Evolutionary conservation across 176 grass and related monocot genomes (phyloP).

Genomic region (Triticum aestivum): DNA sequence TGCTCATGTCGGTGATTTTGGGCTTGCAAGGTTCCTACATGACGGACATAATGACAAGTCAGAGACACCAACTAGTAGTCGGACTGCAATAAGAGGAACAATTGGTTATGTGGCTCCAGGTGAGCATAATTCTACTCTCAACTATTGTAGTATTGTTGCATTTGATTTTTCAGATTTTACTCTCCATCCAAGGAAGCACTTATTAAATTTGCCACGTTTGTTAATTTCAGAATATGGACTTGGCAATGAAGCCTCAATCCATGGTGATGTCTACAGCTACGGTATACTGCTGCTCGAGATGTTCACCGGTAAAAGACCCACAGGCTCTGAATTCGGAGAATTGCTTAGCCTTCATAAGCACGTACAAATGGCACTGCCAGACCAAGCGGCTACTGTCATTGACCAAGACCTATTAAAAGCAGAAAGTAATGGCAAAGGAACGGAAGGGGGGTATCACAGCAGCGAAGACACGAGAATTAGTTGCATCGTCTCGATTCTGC

Average conservation of each 20-base stretch:
- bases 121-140: background rate
- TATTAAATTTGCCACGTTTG: background rate
- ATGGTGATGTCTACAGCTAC: conserved; percentile 35
- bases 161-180: background rate
- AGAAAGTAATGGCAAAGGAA: background rate
- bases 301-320: conserved; percentile 32
- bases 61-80: background rate
- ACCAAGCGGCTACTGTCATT: background rate
- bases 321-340: conserved; percentile 11
- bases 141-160: background rate
- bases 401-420: conserved; percentile 5
- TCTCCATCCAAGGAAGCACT: background rate
- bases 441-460: background rate
- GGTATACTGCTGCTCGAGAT: conserved; percentile 32
- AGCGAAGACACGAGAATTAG: background rate
- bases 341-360: conserved; percentile 4
- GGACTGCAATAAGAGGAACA: conserved; percentile 4
- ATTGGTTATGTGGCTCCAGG: conserved; percentile 18
- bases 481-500: background rate
- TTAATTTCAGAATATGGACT: conserved; percentile 10
- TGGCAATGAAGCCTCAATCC: conserved; percentile 7
- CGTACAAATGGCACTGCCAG: conserved; percentile 27
- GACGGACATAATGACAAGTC: background rate
- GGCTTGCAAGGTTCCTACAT: conserved; percentile 30
- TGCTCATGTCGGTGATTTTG: conserved; percentile 21